Evolutionary conservation across 768 basidiomycete genomes (phyloP).

Genomic region (Termitomyces titanicus): DNA sequence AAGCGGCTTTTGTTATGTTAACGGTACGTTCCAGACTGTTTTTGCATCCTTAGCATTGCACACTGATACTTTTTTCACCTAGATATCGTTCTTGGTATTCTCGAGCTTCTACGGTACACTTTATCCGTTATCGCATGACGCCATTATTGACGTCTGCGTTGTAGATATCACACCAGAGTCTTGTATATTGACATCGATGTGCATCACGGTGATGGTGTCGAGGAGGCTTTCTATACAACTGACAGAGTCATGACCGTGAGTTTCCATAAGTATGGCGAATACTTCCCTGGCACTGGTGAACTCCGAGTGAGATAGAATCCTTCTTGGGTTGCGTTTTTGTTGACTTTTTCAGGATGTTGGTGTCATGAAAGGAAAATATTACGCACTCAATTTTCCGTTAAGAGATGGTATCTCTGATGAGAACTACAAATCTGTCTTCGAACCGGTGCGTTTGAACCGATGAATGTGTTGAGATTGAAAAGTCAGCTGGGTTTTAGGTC

Average conservation of each 20-base stretch:
- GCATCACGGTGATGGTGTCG: constrained; percentile 98
- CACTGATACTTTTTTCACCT: neutral
- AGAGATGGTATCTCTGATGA: constrained; percentile 95
- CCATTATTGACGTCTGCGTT: neutral
- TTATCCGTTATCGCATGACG: neutral
- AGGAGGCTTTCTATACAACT: constrained; percentile 98
- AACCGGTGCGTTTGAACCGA: constrained; percentile 64
- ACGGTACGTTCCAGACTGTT: constrained; percentile 48
- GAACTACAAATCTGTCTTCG: constrained; percentile 91
- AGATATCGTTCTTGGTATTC: constrained; percentile 97
- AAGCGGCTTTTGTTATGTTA: constrained; percentile 98
- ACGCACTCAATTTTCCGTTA: constrained; percentile 91
- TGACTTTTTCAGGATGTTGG: constrained; percentile 69
- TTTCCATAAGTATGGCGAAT: constrained; percentile 99
- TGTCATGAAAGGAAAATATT: constrained; percentile 91
- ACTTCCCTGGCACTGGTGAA: constrained; percentile 99
- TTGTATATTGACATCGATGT: constrained; percentile 99
- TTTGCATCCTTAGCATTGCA: neutral
- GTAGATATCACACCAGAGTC: constrained; percentile 88
- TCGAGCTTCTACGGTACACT: constrained; percentile 81
- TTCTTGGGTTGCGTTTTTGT: neutral
- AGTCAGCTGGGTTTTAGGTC: constrained; percentile 48
- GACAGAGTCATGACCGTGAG: constrained; percentile 98
- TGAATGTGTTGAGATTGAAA: neutral
- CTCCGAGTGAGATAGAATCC: constrained; percentile 56